These are phyloP conservation scores for Tieghemiomyces parasiticus DNA, from an alignment of 192 early-diverging fungal species.

Conservation along the genomic window DNA sequence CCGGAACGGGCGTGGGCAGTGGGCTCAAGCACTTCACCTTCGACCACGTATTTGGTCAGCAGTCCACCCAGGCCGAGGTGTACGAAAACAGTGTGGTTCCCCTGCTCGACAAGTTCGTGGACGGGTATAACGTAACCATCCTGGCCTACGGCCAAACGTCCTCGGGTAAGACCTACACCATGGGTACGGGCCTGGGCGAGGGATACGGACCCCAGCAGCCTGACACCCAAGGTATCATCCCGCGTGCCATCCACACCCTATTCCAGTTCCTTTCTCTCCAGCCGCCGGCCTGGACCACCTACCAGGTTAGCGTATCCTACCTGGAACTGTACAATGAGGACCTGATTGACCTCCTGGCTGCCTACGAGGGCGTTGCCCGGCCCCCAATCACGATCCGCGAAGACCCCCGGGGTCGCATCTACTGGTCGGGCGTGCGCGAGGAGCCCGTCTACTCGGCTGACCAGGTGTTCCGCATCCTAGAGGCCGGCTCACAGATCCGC, in stretches of 20 bases:
- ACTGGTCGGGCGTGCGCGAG: slow-evolving; percentile 73
- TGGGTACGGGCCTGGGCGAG: slow-evolving; percentile 56
- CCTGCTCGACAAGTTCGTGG: slow-evolving; percentile 39
- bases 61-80: slow-evolving; percentile 38
- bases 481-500: slow-evolving; percentile 56
- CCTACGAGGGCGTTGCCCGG: slow-evolving; percentile 32
- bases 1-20: slow-evolving; percentile 9
- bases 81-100: slow-evolving; percentile 36
- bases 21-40: slow-evolving; percentile 30
- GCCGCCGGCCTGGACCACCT: slow-evolving; percentile 9
- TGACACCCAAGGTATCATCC: slow-evolving; percentile 44
- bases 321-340: slow-evolving; percentile 97
- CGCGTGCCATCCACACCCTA: slow-evolving; percentile 48
- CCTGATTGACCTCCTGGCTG: slow-evolving; percentile 72
- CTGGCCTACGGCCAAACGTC: slow-evolving; percentile 91
- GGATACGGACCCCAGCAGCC: slow-evolving; percentile 15
- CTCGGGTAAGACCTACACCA: slow-evolving; percentile 90
- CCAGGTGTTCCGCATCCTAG: slow-evolving; percentile 52
- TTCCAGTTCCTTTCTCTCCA: slow-evolving; percentile 26
- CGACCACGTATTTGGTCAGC: slow-evolving; percentile 50
- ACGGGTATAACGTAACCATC: slow-evolving; percentile 90
- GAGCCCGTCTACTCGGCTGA: slow-evolving; percentile 48
- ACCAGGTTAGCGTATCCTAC: slow-evolving; percentile 53
- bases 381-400: slow-evolving; percentile 60
- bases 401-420: slow-evolving; percentile 78